Base-by-base conservation (phyloP, 169 alveolate genomes). In the Eimeria falciformis region DNA sequence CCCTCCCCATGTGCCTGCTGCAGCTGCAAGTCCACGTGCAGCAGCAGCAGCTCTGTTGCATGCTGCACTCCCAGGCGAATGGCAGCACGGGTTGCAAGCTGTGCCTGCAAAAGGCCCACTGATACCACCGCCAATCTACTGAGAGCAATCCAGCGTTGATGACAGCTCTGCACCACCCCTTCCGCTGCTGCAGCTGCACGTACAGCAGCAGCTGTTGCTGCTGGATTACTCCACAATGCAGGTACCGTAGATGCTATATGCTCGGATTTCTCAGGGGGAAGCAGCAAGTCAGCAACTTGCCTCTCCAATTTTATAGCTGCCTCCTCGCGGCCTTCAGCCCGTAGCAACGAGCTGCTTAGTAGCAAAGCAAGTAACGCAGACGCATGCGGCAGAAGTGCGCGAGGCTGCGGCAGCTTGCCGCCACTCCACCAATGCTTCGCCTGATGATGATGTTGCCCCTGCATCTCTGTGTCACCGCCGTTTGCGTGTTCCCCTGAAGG, bases 171-270 rank as follows among this genome's bases (percentile, higher is more conserved):
- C 33, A 33, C n/a, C 45, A 53, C 58, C 14, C 89, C 89, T 65
- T 53, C 71, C 37, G 89, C 89, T 1, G 75, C 89, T 5, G 75
- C 89, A 17, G 89, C 89, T 55, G 89, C 77, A 12, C 75, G 89
- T 18, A 81, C 1, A 17, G 89, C 89, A 33, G 73, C 77, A 17
- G 58, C 77, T 37, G 68, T 81, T 23, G 40, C 3, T 11, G 0
- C 25, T 33, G 27, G 21, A 18, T 37, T 27, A 40, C 7, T 50
- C 23, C 29, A 18, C 21, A 37, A 65, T 12, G 55, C 43, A 21
- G 77, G 56, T 2, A 12, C 5, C 17, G 56, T 55, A 56, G 77
- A 33, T 68, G 53, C 23, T 18, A 33, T 7, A n/a, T n/a, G 83
- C 86, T 77, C 6, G 9, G 7, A 47, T 27, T 77, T 27, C 69